phyloP scores from a whole-genome alignment of 345 rosid genomes.

The Eucalyptus cloeziana region DNA sequence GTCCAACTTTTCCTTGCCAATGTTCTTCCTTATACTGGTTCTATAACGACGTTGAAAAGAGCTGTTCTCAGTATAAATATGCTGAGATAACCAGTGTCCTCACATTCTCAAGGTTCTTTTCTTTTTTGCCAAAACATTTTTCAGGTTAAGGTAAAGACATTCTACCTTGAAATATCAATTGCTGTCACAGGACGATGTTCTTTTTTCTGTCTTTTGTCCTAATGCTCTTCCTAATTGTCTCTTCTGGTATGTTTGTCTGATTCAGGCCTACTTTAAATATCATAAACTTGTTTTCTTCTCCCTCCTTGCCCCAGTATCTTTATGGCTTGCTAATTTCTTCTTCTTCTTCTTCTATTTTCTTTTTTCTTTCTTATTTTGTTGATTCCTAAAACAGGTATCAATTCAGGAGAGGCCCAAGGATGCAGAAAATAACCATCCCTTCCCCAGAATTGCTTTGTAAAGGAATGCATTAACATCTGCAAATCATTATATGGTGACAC shows the following conservation, averaged over 20 bases:
- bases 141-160: background rate
- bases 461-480: background rate
- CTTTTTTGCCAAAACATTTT: background rate
- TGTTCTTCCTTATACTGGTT: background rate
- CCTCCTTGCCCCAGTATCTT: background rate
- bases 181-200: background rate
- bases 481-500: background rate
- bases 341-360: background rate
- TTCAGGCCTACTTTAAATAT: background rate
- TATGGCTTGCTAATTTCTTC: background rate
- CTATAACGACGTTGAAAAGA: background rate
- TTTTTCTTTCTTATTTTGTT: too few species aligned
- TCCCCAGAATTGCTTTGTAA: background rate
- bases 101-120: background rate
- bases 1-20: background rate
- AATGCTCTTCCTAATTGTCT: background rate
- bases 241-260: background rate
- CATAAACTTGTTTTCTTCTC: background rate
- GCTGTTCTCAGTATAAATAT: background rate
- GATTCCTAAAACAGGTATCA: background rate
- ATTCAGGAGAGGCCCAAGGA: background rate
- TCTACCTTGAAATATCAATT: background rate
- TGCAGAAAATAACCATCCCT: background rate
- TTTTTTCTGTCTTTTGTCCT: background rate
- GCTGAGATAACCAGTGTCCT: background rate